Percentiles rank a stretch among this genome's conserved stretches.
phyloP scores from a whole-genome alignment of 352 stramenopile genomes.

The Elongisporangium anandrum region DNA sequence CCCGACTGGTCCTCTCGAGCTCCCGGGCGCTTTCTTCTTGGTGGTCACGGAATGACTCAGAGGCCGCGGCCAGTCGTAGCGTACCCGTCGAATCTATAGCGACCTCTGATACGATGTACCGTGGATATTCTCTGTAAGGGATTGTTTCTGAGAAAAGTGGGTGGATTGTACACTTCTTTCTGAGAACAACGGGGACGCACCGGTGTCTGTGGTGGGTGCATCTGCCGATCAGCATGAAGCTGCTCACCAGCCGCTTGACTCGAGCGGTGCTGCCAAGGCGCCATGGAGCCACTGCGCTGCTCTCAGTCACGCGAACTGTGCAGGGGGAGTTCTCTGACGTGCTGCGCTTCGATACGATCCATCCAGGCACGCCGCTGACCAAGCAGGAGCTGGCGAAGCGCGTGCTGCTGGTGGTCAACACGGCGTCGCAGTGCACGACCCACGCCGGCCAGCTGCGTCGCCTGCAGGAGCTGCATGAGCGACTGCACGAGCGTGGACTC shows the following conservation, averaged over 20 bases:
- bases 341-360: slow-evolving; percentile 40
- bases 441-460: slow-evolving; percentile 41
- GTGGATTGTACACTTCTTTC: background rate
- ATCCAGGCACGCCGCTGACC: slow-evolving; percentile 27
- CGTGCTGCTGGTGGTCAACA: slow-evolving; percentile 65
- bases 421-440: slow-evolving; percentile 48
- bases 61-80: background rate
- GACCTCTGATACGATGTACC: background rate
- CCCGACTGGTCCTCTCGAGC: background rate
- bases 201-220: background rate
- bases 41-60: background rate
- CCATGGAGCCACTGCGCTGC: background rate
- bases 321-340: slow-evolving; percentile 34
- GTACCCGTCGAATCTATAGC: background rate
- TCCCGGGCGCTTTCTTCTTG: background rate
- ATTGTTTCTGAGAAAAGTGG: background rate
- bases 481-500: slow-evolving; percentile 33
- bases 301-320: background rate
- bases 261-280: background rate
- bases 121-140: background rate
- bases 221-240: background rate
- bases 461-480: slow-evolving; percentile 51
- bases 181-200: background rate
- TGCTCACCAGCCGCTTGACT: background rate
- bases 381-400: slow-evolving; percentile 31